Percentiles rank a stretch among this genome's conserved stretches.
phyloP scores from a whole-genome alignment of 1,139 yeast genomes.

The Debaryomycetaceae sp. region DNA sequence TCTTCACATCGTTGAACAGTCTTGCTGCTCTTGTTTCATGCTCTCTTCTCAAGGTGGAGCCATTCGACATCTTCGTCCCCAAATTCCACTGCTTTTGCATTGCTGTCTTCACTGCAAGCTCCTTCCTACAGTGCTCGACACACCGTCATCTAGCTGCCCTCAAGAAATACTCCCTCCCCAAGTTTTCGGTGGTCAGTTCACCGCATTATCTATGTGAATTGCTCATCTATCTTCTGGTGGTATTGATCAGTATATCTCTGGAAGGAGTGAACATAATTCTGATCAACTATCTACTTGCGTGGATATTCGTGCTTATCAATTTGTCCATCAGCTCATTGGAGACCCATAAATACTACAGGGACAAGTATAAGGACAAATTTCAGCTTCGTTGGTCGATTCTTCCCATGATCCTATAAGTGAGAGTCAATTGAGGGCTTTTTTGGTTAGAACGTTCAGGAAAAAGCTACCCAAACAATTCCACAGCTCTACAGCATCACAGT shows the following conservation, averaged over 20 bases:
- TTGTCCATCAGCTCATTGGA: constrained; percentile 62
- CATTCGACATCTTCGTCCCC: constrained; percentile 5
- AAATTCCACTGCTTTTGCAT: constrained; percentile 15
- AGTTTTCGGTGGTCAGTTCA: constrained; percentile 51
- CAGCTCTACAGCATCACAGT: too few relatives aligned
- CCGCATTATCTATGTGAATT: constrained; percentile 86
- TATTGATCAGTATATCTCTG: constrained; percentile 15
- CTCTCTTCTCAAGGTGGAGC: constrained; percentile 4
- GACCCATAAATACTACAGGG: constrained; percentile 50
- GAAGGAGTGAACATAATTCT: constrained; percentile 8
- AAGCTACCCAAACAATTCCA: too few relatives aligned
- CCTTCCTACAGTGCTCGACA: constrained; percentile 53
- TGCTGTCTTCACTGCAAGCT: constrained; percentile 36
- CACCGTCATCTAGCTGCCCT: constrained; percentile 61
- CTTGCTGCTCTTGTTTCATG: constrained; percentile 15
- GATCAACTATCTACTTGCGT: constrained; percentile 17
- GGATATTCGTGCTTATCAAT: constrained; percentile 62
- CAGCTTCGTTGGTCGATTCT: constrained; percentile 16
- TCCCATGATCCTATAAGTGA: constrained; percentile 15
- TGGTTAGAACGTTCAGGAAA: too few relatives aligned
- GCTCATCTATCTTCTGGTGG: constrained; percentile 48
- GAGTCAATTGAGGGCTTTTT: neutral
- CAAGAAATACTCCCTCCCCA: constrained; percentile 66
- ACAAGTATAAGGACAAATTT: constrained; percentile 19
- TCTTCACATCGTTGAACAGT: constrained; percentile 23